Conservation (phyloP, 306 rosid species). For the Begonia loranthoides region DNA sequence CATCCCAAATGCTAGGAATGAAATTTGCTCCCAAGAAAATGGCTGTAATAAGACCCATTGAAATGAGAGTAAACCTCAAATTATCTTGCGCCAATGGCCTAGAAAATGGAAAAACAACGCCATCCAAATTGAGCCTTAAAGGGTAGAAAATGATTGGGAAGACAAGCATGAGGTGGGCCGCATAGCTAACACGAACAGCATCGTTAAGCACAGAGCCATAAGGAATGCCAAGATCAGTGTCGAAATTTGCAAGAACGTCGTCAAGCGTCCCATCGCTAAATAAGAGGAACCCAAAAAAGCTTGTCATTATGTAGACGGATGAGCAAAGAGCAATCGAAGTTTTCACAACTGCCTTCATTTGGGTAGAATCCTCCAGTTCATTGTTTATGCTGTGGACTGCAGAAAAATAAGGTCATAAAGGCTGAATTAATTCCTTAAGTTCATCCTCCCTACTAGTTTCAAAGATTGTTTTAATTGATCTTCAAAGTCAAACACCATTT, state of each 20-base stretch:
- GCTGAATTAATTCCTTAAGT: too few species aligned
- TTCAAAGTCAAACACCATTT: too few species aligned
- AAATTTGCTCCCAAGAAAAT: slow-evolving; percentile 31
- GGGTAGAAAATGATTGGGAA: slow-evolving; percentile 26
- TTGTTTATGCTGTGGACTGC: slow-evolving; percentile 32
- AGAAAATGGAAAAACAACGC: slow-evolving; percentile 24
- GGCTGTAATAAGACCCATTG: slow-evolving; percentile 9
- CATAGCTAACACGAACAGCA: slow-evolving; percentile 21
- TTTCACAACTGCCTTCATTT: slow-evolving; percentile 13
- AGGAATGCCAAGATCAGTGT: slow-evolving; percentile 22
- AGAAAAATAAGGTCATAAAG: neutral
- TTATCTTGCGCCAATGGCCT: slow-evolving; percentile 19
- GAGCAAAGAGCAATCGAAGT: slow-evolving; percentile 23
- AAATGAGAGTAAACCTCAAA: slow-evolving; percentile 20
- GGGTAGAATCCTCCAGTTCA: slow-evolving; percentile 20
- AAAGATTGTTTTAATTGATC: too few species aligned
- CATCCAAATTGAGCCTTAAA: slow-evolving; percentile 27
- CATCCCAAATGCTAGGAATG: slow-evolving; percentile 40
- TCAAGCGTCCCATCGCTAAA: slow-evolving; percentile 24
- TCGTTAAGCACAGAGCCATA: slow-evolving; percentile 17
- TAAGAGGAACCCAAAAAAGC: slow-evolving; percentile 29
- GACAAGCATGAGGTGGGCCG: slow-evolving; percentile 21
- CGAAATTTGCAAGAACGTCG: slow-evolving; percentile 34
- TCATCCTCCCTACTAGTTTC: too few species aligned
- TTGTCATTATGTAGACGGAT: slow-evolving; percentile 21